Conservation (phyloP, 306 rosid genomes). For the Cucumis cinereus region DNA sequence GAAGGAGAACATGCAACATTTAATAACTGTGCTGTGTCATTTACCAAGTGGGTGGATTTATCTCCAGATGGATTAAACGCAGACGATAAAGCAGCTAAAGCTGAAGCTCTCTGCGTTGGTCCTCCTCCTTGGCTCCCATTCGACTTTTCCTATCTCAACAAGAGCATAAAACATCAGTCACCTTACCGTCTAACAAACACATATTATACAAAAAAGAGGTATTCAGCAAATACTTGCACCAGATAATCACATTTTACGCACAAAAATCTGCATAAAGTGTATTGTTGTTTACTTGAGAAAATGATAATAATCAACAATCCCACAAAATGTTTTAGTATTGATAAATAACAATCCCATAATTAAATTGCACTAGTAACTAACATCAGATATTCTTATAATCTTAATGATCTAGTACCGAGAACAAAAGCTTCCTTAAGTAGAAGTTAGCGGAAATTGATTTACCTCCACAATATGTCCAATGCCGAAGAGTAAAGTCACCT, state of each 20-base stretch:
- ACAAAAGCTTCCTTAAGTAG: neutral
- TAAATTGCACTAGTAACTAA: too few relatives aligned
- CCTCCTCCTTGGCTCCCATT: constrained; percentile 50
- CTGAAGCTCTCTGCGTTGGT: constrained; percentile 51
- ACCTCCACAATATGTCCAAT: constrained; percentile 81
- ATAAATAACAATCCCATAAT: too few relatives aligned
- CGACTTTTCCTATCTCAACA: constrained; percentile 34
- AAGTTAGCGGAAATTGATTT: constrained; percentile 12
- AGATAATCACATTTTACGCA: neutral
- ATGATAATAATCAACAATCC: neutral
- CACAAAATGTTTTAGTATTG: too few relatives aligned
- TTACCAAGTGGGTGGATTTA: constrained; percentile 33
- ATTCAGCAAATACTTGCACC: neutral
- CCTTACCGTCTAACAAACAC: neutral
- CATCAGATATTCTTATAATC: neutral
- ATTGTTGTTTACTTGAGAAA: neutral
- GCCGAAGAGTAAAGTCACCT: constrained; percentile 65
- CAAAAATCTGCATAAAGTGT: neutral
- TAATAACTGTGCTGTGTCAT: neutral
- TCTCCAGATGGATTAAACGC: constrained; percentile 44
- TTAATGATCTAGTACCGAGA: neutral
- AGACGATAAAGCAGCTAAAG: constrained; percentile 48
- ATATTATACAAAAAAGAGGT: neutral
- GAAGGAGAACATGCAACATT: neutral
- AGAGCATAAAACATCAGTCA: neutral